Evolutionary conservation across 495 filamentous ascomycete genomes (phyloP), one percentile per base, ranked within the genome.

Genomic region (Annulohypoxylon nitens): DNA sequence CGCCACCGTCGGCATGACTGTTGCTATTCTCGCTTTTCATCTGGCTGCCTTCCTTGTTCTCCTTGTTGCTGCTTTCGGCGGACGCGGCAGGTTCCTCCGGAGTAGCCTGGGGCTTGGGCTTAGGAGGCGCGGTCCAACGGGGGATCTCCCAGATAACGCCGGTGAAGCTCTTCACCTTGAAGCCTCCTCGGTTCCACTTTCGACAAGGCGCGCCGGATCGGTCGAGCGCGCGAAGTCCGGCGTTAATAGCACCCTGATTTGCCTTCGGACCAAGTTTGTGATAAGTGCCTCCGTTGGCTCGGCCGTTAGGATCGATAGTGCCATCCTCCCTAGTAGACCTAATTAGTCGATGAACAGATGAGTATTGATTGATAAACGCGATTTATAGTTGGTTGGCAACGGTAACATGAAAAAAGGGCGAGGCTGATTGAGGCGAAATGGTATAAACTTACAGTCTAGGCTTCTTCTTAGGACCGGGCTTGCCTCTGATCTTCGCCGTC

Each of bases 181-280:
- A 89, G 25, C 89, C 88, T 59, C 93, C 92, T 79, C 90, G 93
- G 73, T 89, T 83, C 96, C 96, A 99, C 77, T 91, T 95, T 65
- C 97, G 92, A 78, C 95, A 98, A 2, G 95, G 93, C 67, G 94
- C 91, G 53, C 94, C 93, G 0, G 90, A 91, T 43, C 95, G 91
- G 80, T 99, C 96, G 48, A 99, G 89, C 4, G 96, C 97, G 57
- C 96, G 93, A 36, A 99, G 90, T 61, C 93, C 92, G 57, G 97
- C 96, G 78, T 99, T 99, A 85, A 99, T 99, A 64, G 95, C 95
- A 64, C 96, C 96, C 75, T 96, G 93, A 81, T 98, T 99, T 48
- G 96, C 95, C 83, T 98, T 99, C 58, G 96, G 96, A 10, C 95
- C 95, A 20, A 98, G 91, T 79, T 96, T 97, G 76, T 93, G 93